A percentile compares a stretch with the other conserved stretches of the same genome.
Conservation (phyloP, 352 stramenopile species). For the Globisporangium emineosum region DNA sequence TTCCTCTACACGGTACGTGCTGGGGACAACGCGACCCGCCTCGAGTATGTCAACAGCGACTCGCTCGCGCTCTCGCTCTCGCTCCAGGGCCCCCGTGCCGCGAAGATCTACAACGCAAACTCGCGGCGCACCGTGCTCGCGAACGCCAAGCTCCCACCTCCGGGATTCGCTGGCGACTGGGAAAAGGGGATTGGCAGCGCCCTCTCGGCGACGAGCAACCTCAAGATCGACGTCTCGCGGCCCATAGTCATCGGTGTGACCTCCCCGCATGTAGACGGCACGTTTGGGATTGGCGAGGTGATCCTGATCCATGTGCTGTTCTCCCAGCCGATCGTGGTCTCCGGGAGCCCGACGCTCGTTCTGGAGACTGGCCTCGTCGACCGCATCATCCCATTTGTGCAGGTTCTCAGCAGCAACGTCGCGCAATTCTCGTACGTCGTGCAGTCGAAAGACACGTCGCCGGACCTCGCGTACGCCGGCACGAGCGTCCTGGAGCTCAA, state of each 20-base stretch:
- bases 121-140: conserved; percentile 23
- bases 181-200: conserved; percentile 58
- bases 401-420: conserved; percentile 32
- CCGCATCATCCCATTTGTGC: conserved; percentile 53
- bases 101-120: conserved; percentile 50
- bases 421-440: conserved; percentile 75
- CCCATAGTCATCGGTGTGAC: conserved; percentile 50
- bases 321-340: conserved; percentile 54
- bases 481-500: conserved; percentile 54
- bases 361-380: conserved; percentile 63
- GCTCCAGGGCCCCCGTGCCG: conserved; percentile 19
- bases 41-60: conserved; percentile 76
- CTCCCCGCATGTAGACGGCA: conserved; percentile 55
- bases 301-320: conserved; percentile 79
- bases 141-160: conserved; percentile 50
- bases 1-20: conserved; percentile 64
- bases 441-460: conserved; percentile 61
- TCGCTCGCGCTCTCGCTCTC: conserved; percentile 43
- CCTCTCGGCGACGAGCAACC: conserved; percentile 39
- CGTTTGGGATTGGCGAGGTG: conserved; percentile 67
- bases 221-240: conserved; percentile 52
- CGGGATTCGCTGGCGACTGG: conserved; percentile 50
- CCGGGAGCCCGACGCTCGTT: conserved; percentile 53
- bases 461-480: conserved; percentile 59
- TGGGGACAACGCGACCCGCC: conserved; percentile 48